Evolutionary conservation across 2,329 filamentous ascomycete species (phyloP), one percentile per base, ranked within the genome.

Genomic region (Fusarium sp.): DNA sequence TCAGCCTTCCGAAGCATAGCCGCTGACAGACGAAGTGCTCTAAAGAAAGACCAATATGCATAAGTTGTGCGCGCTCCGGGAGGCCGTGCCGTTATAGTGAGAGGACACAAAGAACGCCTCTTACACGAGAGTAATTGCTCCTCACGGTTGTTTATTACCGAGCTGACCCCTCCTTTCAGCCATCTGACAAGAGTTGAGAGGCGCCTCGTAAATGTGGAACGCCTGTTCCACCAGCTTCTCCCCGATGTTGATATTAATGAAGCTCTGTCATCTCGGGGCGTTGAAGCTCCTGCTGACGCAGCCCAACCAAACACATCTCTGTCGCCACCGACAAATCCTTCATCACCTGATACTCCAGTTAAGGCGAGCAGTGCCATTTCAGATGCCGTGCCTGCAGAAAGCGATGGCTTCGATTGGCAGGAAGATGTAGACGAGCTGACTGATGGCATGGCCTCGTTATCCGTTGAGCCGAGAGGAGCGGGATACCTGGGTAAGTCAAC

Each of bases 241-340:
- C 47, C 47, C 20, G 30, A 51, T 33, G 47, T 51, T 20, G 30
- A 51, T 6, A 24, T 51, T 13, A 51, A 51, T 20, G 8, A 51
- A 24, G 47, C 47, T 1, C 9, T 51, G 0, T n/a, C 8, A 4
- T 33, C 16, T 2, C 30, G 30, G 6, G 47, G n/a, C 0, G 9
- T 51, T 20, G n/a, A 33, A 2, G 30, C 1, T 2, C n/a, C 16
- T 1, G 47, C 12, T 20, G 47, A 51, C n/a, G 12, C 12, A 15
- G 24, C 30, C 6, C 47, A 24, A 7, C 16, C 4, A 6, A 11
- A 24, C 15, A 7, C 47, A 15, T 20, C 30, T 7, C 0, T 51
- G 12, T 51, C n/a, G 30, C 47, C 30, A 51, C n/a, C 16, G 5
- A 20, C 7, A 24, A 24, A 24, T 33, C 8, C 16, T 51, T 6